Evolutionary conservation across 345 rosid genomes (phyloP).

Genomic region (Kernera saxatilis): DNA sequence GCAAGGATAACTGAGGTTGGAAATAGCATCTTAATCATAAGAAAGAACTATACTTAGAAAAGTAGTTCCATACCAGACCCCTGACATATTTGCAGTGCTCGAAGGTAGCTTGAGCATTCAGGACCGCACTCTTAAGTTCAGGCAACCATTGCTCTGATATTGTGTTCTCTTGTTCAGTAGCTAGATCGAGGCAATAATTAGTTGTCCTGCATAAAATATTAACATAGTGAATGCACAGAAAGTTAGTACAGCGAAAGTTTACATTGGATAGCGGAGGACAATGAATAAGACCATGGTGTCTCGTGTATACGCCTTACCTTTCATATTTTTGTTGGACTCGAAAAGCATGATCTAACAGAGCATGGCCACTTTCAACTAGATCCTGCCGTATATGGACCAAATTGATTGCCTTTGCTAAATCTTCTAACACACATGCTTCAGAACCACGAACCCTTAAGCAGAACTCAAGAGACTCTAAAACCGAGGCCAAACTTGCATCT

Average conservation of each 20-base stretch:
- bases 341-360: constrained; percentile 72
- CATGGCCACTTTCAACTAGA: constrained; percentile 69
- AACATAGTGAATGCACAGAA: not conserved
- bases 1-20: too few relatives aligned
- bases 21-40: not conserved
- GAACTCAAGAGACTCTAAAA: constrained; percentile 82
- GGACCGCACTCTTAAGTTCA: constrained; percentile 62
- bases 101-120: constrained; percentile 64
- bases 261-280: not conserved
- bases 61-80: constrained; percentile 63
- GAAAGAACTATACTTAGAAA: not conserved
- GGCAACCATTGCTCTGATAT: constrained; percentile 82
- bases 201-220: constrained; percentile 53
- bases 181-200: constrained; percentile 66
- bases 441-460: constrained; percentile 90
- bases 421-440: constrained; percentile 86
- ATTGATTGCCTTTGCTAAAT: constrained; percentile 81
- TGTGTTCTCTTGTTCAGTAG: constrained; percentile 76
- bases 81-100: constrained; percentile 75
- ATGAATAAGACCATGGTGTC: not conserved
- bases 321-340: constrained; percentile 82
- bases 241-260: not conserved
- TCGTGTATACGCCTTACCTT: constrained; percentile 40
- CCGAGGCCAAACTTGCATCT: constrained; percentile 85
- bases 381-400: constrained; percentile 72